These are phyloP conservation scores for Castanea mollissima DNA, from an alignment of 306 rosid genomes.

Conservation along the genomic window DNA sequence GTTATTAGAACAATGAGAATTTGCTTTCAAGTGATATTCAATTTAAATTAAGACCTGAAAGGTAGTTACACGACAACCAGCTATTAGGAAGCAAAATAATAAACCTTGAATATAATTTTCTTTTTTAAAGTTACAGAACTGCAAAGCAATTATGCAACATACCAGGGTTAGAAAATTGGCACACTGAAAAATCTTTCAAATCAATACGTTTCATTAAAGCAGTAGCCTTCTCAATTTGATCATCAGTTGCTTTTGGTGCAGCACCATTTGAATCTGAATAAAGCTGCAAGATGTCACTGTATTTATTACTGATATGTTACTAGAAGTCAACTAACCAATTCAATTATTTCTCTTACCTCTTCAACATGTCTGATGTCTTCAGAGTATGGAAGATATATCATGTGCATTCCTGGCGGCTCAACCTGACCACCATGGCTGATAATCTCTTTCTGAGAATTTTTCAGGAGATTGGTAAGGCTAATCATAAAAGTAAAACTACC, in stretches of 20 bases:
- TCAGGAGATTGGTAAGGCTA: neutral
- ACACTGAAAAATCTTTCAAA: constrained; percentile 76
- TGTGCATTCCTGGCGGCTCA: constrained; percentile 97
- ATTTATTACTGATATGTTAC: constrained; percentile 17
- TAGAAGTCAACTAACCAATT: constrained; percentile 18
- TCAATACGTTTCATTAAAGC: constrained; percentile 73
- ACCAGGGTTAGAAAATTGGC: constrained; percentile 88
- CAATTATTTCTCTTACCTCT: constrained; percentile 58
- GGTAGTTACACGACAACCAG: neutral
- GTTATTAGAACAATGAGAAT: no score
- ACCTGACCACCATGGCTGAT: constrained; percentile 68
- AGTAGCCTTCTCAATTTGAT: constrained; percentile 70
- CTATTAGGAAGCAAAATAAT: neutral
- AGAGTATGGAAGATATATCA: constrained; percentile 87
- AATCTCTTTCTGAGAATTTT: constrained; percentile 65
- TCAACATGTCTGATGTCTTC: constrained; percentile 90
- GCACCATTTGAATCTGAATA: constrained; percentile 40
- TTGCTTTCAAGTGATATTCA: neutral
- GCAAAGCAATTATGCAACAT: constrained; percentile 1
- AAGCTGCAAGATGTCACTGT: constrained; percentile 47
- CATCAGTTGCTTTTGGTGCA: constrained; percentile 60
- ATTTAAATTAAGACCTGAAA: neutral
- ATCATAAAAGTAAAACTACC: neutral
- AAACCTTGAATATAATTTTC: neutral
- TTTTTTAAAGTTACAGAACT: neutral